Conservation (phyloP, 495 filamentous ascomycete genomes). For the Corynascus novoguineensis region DNA sequence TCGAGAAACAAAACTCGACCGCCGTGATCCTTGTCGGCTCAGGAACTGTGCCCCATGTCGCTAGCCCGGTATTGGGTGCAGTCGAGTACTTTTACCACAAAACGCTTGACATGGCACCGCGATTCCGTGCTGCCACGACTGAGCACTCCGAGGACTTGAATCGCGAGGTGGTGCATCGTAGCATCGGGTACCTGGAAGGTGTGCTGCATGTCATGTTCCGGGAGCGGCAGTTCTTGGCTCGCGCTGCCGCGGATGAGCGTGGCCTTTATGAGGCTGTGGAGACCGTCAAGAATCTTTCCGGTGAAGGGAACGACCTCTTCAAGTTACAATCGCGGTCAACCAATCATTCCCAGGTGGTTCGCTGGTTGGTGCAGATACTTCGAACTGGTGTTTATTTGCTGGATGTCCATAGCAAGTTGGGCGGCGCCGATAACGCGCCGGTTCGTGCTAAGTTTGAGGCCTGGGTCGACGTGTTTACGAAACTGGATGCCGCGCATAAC, state of each 20-base stretch:
- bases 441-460: constrained; percentile 41
- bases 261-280: constrained; percentile 20
- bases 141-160: constrained; percentile 82
- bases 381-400: constrained; percentile 44
- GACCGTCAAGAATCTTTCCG: constrained; percentile 24
- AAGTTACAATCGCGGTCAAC: constrained; percentile 15
- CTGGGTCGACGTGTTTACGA: constrained; percentile 46
- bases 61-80: constrained; percentile 27
- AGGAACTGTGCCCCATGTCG: constrained; percentile 20
- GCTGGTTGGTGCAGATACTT: constrained; percentile 42
- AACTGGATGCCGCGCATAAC: constrained; percentile 33
- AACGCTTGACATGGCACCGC: constrained; percentile 62
- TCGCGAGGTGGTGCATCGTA: constrained; percentile 66
- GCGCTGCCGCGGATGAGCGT: constrained; percentile 25
- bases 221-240: constrained; percentile 54
- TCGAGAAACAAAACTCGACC: constrained; percentile 66
- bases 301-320: constrained; percentile 16
- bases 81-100: constrained; percentile 74
- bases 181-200: constrained; percentile 76
- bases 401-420: constrained; percentile 56
- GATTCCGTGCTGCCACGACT: constrained; percentile 55
- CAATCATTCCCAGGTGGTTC: constrained; percentile 31
- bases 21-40: constrained; percentile 54
- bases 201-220: constrained; percentile 61
- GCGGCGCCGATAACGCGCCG: constrained; percentile 40